Percentiles rank a stretch among this genome's conserved stretches.
Conservation (phyloP, 306 rosid genomes). For the Cajanus cajan region DNA sequence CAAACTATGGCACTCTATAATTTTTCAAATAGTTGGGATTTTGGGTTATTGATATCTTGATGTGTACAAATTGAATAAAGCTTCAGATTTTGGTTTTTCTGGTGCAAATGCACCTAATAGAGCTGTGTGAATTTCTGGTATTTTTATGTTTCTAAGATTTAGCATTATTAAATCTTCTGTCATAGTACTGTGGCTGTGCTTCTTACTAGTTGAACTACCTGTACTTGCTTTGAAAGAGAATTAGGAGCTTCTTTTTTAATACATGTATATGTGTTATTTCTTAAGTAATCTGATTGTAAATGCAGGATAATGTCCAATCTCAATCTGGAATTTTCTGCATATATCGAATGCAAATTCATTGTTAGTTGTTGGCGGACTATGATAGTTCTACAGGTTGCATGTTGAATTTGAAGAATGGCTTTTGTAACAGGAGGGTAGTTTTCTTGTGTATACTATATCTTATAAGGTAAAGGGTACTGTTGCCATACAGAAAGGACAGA, state of each 20-base stretch:
- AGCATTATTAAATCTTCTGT: background rate
- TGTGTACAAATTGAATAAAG: background rate
- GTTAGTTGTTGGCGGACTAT: slow-evolving; percentile 29
- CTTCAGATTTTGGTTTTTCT: slow-evolving; percentile 18
- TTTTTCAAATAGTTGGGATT: background rate
- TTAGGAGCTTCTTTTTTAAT: background rate
- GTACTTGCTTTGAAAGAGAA: background rate
- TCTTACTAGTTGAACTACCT: background rate
- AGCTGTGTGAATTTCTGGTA: background rate
- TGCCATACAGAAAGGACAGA: slow-evolving; percentile 24
- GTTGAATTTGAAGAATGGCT: slow-evolving; percentile 20
- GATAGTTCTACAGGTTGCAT: slow-evolving; percentile 19
- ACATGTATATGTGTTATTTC: background rate
- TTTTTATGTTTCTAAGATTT: slow-evolving; percentile 1
- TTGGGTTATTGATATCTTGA: slow-evolving; percentile 20
- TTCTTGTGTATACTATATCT: slow-evolving; percentile 10
- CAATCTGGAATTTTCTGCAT: slow-evolving; percentile 21
- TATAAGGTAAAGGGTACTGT: slow-evolving; percentile 17
- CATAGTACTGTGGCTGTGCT: background rate
- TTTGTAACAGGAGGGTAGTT: slow-evolving; percentile 2
- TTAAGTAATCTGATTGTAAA: slow-evolving; percentile 16
- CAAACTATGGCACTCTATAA: background rate
- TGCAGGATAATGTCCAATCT: slow-evolving; percentile 37
- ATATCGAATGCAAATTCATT: slow-evolving; percentile 28
- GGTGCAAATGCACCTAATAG: background rate